Base-by-base conservation (phyloP, 2,329 filamentous ascomycete genomes). In the Phyllosticta capitalensis region DNA sequence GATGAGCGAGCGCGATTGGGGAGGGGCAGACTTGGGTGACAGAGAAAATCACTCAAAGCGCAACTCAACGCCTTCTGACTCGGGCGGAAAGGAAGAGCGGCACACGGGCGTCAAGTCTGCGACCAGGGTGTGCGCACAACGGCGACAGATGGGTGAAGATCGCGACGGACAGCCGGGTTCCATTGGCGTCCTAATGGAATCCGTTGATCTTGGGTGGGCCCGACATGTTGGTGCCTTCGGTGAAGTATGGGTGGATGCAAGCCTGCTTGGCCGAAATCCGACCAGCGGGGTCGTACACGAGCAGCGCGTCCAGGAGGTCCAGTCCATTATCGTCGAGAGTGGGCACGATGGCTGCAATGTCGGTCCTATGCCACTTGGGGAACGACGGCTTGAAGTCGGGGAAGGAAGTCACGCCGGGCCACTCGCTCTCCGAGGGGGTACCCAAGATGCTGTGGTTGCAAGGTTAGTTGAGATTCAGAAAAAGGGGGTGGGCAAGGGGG, bases 341-440 rank as follows among this genome's bases (percentile, higher is more conserved):
- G 51, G 83, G 82, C 68, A 91, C 89, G 38, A 94, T 79, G 26
- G 83, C 76, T 54, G 79, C 78, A 22, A 81, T 79, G 61, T 82
- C 79, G 68, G 91, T 87, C 60, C 89, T 84, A 67, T 82, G 81
- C 91, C 91, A 96, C 76, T 95, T 95, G 64, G 91, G 91, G 76
- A 96, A 96, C 2, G 89, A 92, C 26, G 88, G 74, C 75, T 96
- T 96, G 81, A 91, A 96, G 74, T 96, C 92, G 50, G 91, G 91
- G 77, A 95, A 95, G 7, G 89, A 91, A n/a, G 90, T 94, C 61
- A 96, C 90, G 62, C 91, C 91, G 30, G 91, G 91, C 91, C 91
- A 96, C 61, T 84, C 80, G 7, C 84, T 79, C 71, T 96, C 91
- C 58, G 84, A 84, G 3, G 91, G 91, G 3, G 92, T 96, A 64